Conservation (phyloP, 2,329 filamentous ascomycete genomes). For the Torrubiellomyces zombiae region DNA sequence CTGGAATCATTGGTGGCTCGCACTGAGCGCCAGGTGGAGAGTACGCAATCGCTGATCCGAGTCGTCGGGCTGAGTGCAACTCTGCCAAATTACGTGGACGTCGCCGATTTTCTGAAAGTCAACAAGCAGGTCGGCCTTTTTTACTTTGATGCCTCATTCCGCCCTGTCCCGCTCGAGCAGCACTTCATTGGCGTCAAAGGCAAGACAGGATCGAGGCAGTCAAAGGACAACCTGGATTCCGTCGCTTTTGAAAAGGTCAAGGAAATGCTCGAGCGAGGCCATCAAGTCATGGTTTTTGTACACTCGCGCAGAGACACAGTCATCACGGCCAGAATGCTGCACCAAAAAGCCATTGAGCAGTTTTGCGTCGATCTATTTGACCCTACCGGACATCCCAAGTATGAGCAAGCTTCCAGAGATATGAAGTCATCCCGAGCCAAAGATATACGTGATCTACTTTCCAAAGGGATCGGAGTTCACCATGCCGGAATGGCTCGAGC, state of each 20-base stretch:
- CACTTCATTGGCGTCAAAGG: constrained; percentile 95
- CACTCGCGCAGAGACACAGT: constrained; percentile 92
- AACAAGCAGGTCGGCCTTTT: constrained; percentile 87
- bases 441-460: constrained; percentile 75
- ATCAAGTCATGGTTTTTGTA: constrained; percentile 99
- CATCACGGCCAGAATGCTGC: constrained; percentile 68
- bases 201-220: constrained; percentile 64
- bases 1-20: constrained; percentile 89
- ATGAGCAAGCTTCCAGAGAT: constrained; percentile 63
- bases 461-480: constrained; percentile 85
- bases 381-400: constrained; percentile 60
- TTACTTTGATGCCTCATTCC: constrained; percentile 92
- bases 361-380: constrained; percentile 70
- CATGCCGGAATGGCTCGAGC: constrained; percentile 93
- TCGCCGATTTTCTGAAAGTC: constrained; percentile 91
- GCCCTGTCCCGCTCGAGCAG: constrained; percentile 88
- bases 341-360: constrained; percentile 73
- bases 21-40: constrained; percentile 92
- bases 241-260: constrained; percentile 87
- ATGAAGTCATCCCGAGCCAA: constrained; percentile 73
- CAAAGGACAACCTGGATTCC: constrained; percentile 74
- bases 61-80: constrained; percentile 93
- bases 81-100: constrained; percentile 89
- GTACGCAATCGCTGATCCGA: constrained; percentile 90
- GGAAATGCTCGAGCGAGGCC: constrained; percentile 79